Percentiles rank a stretch among this genome's conserved stretches.
These are phyloP conservation scores for Plasmodium relictum DNA, from an alignment of 169 alveolate genomes.

Conservation along the genomic window DNA sequence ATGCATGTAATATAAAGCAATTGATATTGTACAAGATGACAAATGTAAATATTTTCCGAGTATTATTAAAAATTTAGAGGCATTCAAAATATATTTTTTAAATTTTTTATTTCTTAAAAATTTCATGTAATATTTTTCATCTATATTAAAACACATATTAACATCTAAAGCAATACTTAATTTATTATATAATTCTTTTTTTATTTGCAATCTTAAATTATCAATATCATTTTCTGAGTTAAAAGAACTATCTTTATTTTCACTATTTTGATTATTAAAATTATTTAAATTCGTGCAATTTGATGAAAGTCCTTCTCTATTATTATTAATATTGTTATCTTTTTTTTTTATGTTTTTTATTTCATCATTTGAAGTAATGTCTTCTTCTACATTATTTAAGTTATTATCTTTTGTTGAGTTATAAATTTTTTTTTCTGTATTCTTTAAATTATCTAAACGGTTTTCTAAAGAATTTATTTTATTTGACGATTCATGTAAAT, in stretches of 20 bases:
- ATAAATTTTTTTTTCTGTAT: no score
- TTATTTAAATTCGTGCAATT: background rate
- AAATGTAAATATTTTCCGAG: constrained; percentile 48
- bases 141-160: constrained; percentile 26
- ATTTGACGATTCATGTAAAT: no score
- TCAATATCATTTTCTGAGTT: constrained; percentile 4
- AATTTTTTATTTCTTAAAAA: constrained; percentile 38
- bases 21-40: constrained; percentile 28
- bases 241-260: background rate
- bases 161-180: constrained; percentile 39
- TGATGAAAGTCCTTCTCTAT: background rate
- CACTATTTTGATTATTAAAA: background rate
- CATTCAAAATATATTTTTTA: constrained; percentile 33
- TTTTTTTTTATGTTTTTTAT: background rate
- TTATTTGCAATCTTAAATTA: constrained; percentile 26
- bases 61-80: constrained; percentile 31
- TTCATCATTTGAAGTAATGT: no score
- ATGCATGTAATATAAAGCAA: constrained; percentile 46
- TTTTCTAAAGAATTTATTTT: no score
- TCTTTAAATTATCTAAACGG: no score
- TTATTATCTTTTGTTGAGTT: no score
- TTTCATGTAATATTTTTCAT: constrained; percentile 35
- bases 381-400: no score
- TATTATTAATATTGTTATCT: background rate
- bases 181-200: constrained; percentile 40